A percentile compares a stretch with the other conserved stretches of the same genome.
Evolutionary conservation across 2,329 filamentous ascomycete species (phyloP).

Genomic region (Biscogniauxia marginata): DNA sequence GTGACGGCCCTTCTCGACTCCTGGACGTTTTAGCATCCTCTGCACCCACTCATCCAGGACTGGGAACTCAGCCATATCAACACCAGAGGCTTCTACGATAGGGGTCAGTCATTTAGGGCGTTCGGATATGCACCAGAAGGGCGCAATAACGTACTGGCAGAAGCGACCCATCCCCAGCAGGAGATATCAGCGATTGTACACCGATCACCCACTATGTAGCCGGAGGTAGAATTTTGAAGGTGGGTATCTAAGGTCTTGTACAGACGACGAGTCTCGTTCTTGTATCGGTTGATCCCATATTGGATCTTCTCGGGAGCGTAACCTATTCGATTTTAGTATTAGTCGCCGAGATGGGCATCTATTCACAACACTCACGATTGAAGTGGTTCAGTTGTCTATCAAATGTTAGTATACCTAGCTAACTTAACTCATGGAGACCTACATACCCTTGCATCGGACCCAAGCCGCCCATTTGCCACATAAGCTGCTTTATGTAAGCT

Average conservation of each 20-base stretch:
- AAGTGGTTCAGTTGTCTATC: conserved; percentile 77
- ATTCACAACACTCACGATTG: conserved; percentile 45
- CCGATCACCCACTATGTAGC: conserved; percentile 65
- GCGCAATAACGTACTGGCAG: conserved; percentile 39
- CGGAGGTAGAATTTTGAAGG: conserved; percentile 55
- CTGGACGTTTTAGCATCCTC: conserved; percentile 65
- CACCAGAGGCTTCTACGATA: conserved; percentile 53
- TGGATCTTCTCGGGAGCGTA: conserved; percentile 81
- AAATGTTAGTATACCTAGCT: conserved; percentile 8
- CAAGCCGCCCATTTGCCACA: conserved; percentile 76
- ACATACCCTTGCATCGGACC: conserved; percentile 72
- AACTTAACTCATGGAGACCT: not conserved
- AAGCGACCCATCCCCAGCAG: conserved; percentile 74
- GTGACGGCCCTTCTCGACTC: conserved; percentile 72
- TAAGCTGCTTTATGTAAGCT: conserved; percentile 42
- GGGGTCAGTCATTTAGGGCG: conserved; percentile 9
- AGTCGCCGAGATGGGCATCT: too few species aligned
- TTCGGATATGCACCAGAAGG: not conserved
- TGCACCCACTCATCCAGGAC: conserved; percentile 75
- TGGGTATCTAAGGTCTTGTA: conserved; percentile 76
- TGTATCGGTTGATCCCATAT: conserved; percentile 80
- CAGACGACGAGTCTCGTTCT: conserved; percentile 78
- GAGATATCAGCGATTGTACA: conserved; percentile 77
- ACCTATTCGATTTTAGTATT: conserved; percentile 33
- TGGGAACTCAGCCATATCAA: conserved; percentile 75